Percentiles rank a stretch among this genome's conserved stretches.
phyloP scores from a whole-genome alignment of 257 asterid genomes.

The Rehmannia glutinosa region DNA sequence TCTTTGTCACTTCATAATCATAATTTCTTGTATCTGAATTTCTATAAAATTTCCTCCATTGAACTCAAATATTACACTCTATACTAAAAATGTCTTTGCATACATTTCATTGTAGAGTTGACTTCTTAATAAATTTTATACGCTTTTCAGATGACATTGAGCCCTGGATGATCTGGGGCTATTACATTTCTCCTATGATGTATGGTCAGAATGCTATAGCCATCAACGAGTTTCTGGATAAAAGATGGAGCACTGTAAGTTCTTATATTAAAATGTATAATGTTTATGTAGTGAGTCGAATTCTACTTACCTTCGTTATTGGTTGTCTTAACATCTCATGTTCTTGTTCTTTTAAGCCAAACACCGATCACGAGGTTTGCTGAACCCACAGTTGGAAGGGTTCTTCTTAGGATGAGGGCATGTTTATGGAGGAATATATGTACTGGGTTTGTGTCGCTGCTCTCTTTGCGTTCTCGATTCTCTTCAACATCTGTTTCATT shows the following conservation, averaged over 20 bases:
- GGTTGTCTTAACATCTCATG: background rate
- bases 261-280: background rate
- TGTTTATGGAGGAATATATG: slow-evolving; percentile 72
- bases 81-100: no score
- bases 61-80: no score
- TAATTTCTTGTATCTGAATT: no score
- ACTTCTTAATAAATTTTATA: background rate
- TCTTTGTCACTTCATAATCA: no score
- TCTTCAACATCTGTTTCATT: slow-evolving; percentile 71
- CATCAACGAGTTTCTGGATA: slow-evolving; percentile 73
- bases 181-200: slow-evolving; percentile 77
- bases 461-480: slow-evolving; percentile 75
- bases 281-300: no score
- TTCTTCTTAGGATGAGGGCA: slow-evolving; percentile 80
- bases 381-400: slow-evolving; percentile 81
- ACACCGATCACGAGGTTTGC: slow-evolving; percentile 44
- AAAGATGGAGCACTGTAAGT: slow-evolving; percentile 86
- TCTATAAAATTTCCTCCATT: no score
- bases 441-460: slow-evolving; percentile 82
- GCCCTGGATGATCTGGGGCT: slow-evolving; percentile 90
- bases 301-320: no score
- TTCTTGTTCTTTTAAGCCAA: slow-evolving; percentile 43
- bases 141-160: slow-evolving; percentile 63
- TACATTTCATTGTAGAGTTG: background rate
- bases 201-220: slow-evolving; percentile 85